These are phyloP conservation scores for Populus euphratica DNA, from an alignment of 345 rosid species.

Conservation along the genomic window DNA sequence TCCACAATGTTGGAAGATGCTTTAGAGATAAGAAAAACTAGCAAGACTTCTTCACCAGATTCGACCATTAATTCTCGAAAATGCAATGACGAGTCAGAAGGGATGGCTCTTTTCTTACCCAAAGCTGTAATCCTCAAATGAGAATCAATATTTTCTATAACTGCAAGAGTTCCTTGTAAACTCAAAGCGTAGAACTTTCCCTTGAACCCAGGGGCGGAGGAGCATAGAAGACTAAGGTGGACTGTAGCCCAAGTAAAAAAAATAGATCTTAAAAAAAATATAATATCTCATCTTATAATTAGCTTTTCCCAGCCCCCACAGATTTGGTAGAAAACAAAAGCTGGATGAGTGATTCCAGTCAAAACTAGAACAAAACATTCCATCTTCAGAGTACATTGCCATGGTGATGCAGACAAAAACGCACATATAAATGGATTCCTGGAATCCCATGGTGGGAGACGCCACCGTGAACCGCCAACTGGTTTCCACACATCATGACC, in stretches of 20 bases:
- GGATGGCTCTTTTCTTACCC: slow-evolving; percentile 21
- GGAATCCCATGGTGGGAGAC: slow-evolving; percentile 5
- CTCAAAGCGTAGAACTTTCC: slow-evolving; percentile 36
- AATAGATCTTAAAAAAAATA: too few relatives aligned
- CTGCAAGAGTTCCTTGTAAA: slow-evolving; percentile 22
- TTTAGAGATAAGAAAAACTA: slow-evolving; percentile 24
- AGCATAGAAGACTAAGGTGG: too few relatives aligned
- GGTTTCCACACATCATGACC: too few relatives aligned
- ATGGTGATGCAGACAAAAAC: background rate
- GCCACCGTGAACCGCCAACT: too few relatives aligned
- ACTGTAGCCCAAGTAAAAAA: too few relatives aligned
- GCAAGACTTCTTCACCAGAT: slow-evolving; percentile 22
- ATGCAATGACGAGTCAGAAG: slow-evolving; percentile 7
- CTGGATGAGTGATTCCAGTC: slow-evolving; percentile 22
- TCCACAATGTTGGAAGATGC: slow-evolving; percentile 17
- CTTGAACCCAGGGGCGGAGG: too few relatives aligned
- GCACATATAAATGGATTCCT: slow-evolving; percentile 16
- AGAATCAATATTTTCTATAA: slow-evolving; percentile 15
- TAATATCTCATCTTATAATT: too few relatives aligned
- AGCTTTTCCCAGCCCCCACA: background rate
- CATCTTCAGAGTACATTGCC: too few relatives aligned
- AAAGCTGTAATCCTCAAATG: slow-evolving; percentile 6
- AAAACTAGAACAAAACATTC: slow-evolving; percentile 17
- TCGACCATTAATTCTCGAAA: slow-evolving; percentile 27
- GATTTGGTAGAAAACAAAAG: slow-evolving; percentile 12